Evolutionary conservation across 2,329 filamentous ascomycete species (phyloP).

Genomic region (Blastomyces emzantsi): DNA sequence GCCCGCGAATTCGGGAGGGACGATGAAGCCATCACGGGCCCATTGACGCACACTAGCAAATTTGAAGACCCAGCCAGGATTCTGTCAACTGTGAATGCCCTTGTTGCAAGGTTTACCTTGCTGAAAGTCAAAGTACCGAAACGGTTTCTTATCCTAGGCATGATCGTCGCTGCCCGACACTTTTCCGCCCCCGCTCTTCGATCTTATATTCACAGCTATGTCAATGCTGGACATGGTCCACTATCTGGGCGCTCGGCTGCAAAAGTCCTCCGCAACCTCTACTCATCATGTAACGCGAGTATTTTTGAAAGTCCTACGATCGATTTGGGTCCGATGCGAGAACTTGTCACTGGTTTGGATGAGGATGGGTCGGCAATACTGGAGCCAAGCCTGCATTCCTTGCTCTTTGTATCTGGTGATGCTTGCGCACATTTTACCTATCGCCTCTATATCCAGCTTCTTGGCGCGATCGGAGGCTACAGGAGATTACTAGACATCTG

Average conservation of each 20-base stretch:
- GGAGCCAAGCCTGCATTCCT: slow-evolving; percentile 9
- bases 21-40: neutral
- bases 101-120: slow-evolving; percentile 22
- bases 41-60: slow-evolving; percentile 21
- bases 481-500: slow-evolving; percentile 20
- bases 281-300: slow-evolving; percentile 4
- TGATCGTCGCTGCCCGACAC: slow-evolving; percentile 26
- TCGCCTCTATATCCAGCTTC: slow-evolving; percentile 10
- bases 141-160: slow-evolving; percentile 16
- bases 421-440: slow-evolving; percentile 1
- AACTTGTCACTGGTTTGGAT: slow-evolving; percentile 11
- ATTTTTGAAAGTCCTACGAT: slow-evolving; percentile 9
- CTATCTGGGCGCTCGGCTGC: slow-evolving; percentile 20
- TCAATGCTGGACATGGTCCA: slow-evolving; percentile 7
- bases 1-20: neutral
- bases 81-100: slow-evolving; percentile 24
- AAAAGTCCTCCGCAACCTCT: slow-evolving; percentile 13
- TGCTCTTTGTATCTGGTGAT: neutral
- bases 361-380: neutral
- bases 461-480: slow-evolving; percentile 19
- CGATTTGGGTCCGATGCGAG: slow-evolving; percentile 10
- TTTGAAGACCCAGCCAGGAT: slow-evolving; percentile 25
- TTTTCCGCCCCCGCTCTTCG: slow-evolving; percentile 25
- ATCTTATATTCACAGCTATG: slow-evolving; percentile 21
- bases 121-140: slow-evolving; percentile 14